Base-by-base conservation (phyloP, 495 filamentous ascomycete species). In the Neohortaea acidophila region DNA sequence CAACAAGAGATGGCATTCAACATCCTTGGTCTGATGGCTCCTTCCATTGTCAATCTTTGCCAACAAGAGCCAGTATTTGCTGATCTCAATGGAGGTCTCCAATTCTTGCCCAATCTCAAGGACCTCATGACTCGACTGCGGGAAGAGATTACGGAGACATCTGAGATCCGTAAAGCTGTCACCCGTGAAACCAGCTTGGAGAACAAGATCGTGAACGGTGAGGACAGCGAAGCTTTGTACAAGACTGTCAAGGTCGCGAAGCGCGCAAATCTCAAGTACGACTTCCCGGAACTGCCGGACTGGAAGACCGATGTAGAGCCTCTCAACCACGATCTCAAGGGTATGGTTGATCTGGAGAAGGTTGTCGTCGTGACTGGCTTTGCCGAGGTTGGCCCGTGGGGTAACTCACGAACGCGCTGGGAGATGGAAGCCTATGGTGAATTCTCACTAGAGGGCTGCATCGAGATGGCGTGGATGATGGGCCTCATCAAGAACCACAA, bases 401-500 rank as follows among this genome's bases (percentile, higher is more conserved):
- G 89, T 63, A 99, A 94, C 63, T 83, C 91, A 1, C 75, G 91
- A 41, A 99, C 89, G 24, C 75, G 89, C 23, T 99, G 89, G 89
- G 85, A 99, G 62, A 99, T 96, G 86, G 89, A 99, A 61, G 84
- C 91, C 9, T 73, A 85, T 48, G 89, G 89, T 50, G 69, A 91
- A 53, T 99, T 99, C 66, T 96, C 91, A 13, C 75, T 96, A 13
- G 89, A 96, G 60, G 89, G 89, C 13, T 96, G 89, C 54, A 79
- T 99, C 41, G 89, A 99, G 61, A 96, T 99, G 89, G 84, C 89
- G 21, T 99, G 89, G 89, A 82, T 99, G 55, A 99, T 96, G 89
- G 91, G 91, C 40, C 77, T 96, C 41, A 96, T 99, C 61, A 92
- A 81, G 64, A 91, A 99, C 57, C 83, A 93, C 64, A 94, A 96